Conservation (phyloP, 176 grass and related monocot species). For the Aegilops umbellulata region DNA sequence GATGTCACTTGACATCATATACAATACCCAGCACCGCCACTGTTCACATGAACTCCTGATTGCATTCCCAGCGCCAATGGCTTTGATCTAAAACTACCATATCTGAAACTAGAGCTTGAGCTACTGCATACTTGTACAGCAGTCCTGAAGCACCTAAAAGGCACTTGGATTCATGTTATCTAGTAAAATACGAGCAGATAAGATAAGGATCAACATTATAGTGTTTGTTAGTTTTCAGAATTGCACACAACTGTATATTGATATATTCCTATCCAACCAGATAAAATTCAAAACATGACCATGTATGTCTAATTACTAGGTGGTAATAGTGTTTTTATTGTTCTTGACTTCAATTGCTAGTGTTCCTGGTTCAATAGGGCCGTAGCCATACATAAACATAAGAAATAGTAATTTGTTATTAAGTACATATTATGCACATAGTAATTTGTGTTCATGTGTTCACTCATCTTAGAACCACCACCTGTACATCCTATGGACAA, state of each 20-base stretch:
- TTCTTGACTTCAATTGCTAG: too few relatives aligned
- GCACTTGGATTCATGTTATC: conserved; percentile 51
- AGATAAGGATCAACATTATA: neutral
- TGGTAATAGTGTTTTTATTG: too few relatives aligned
- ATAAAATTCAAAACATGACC: conserved; percentile 6
- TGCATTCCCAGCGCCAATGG: conserved; percentile 21
- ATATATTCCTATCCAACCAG: neutral
- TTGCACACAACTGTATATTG: neutral
- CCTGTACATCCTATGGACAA: too few relatives aligned
- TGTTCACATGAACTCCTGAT: conserved; percentile 22
- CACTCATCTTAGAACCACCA: neutral
- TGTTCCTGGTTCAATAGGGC: too few relatives aligned
- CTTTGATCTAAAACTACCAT: conserved; percentile 34
- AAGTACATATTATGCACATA: neutral
- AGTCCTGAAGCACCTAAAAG: conserved; percentile 30
- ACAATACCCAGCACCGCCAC: too few relatives aligned
- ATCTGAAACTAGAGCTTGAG: conserved; percentile 25
- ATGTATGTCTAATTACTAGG: too few relatives aligned
- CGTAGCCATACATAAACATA: neutral
- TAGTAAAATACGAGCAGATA: conserved; percentile 10
- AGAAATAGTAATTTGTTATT: neutral
- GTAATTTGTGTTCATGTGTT: neutral
- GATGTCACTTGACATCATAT: too few relatives aligned
- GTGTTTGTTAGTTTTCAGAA: neutral
- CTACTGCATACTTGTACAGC: conserved; percentile 37